Evolutionary conservation across 2,329 filamentous ascomycete genomes (phyloP), one percentile per base, ranked within the genome.

Genomic region (Daldinia sp.): DNA sequence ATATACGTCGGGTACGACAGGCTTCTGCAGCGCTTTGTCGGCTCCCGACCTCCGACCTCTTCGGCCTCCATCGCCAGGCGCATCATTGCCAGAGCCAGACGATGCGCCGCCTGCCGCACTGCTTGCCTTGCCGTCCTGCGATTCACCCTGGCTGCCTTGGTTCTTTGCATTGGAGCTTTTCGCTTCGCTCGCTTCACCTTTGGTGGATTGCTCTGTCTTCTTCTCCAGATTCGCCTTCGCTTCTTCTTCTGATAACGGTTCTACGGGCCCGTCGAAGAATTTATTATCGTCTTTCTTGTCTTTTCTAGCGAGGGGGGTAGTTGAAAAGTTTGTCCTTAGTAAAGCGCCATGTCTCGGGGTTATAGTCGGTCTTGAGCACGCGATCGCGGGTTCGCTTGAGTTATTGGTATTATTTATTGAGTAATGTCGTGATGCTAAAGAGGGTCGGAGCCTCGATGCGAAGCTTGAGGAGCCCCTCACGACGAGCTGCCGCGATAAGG

Each of bases 1-100:
- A 79, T 99, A 99, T 48, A 98, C 90, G 69, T 99, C 96, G 13
- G 96, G 96, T 13, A 98, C 92, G 2, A 91, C 89, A 1, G 94
- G 92, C 82, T 98, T 98, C 75, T 93, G 89, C 42, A 98, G 85
- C 26, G 92, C 90, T 76, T 89, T 90, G 67, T 96, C 93, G n/a
- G 83, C 79, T 55, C 79, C 76, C 37, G 89, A 86, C 78, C 92
- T 94, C 73, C 89, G 87, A 61, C 93, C 90, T 76, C 89, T 92
- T 80, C 89, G 91, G 56, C 91, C 89, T 26, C 90, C 87, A 73
- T 90, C 89, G 42, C 87, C 84, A 2, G 84, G 81, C 9, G 87
- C 86, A 72, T 91, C 89, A 61, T 85, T 85, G 15, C 85, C 79
- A 2, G 84, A 83, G 6, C 86, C 83, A 66, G 79, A 84, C 72